These are phyloP conservation scores for Boechera stricta DNA, from an alignment of 345 rosid genomes.

Conservation along the genomic window DNA sequence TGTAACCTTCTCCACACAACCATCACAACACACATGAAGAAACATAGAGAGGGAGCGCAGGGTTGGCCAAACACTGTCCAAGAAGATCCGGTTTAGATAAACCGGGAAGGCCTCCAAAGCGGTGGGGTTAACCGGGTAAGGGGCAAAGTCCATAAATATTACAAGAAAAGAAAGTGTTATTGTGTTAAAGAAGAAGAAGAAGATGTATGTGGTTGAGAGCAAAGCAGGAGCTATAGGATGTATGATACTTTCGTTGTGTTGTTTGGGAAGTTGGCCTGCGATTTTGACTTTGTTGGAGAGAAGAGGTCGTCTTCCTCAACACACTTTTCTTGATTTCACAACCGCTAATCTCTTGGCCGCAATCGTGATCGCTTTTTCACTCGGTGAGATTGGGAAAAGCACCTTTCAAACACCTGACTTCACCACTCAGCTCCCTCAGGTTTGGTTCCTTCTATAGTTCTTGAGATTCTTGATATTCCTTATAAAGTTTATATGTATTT, in stretches of 20 bases:
- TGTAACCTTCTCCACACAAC: slow-evolving; percentile 31
- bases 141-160: slow-evolving; percentile 30
- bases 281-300: slow-evolving; percentile 75
- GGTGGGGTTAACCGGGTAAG: slow-evolving; percentile 20
- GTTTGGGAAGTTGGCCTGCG: slow-evolving; percentile 93
- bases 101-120: slow-evolving; percentile 25
- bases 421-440: slow-evolving; percentile 69
- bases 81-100: slow-evolving; percentile 15
- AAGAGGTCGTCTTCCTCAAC: slow-evolving; percentile 91
- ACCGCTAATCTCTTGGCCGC: slow-evolving; percentile 83
- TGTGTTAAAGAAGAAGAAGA: slow-evolving; percentile 21
- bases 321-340: slow-evolving; percentile 85
- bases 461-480: background rate
- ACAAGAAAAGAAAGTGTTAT: background rate
- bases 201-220: slow-evolving; percentile 80
- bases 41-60: background rate
- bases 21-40: slow-evolving; percentile 24
- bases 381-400: slow-evolving; percentile 68
- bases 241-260: slow-evolving; percentile 73
- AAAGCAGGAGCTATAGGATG: slow-evolving; percentile 87
- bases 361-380: slow-evolving; percentile 74
- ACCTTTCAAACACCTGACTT: slow-evolving; percentile 63
- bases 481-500: background rate
- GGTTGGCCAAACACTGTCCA: background rate
- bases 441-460: slow-evolving; percentile 30